phyloP scores from a whole-genome alignment of 2,329 filamentous ascomycete genomes.

The Cladophialophora chaetospira region DNA sequence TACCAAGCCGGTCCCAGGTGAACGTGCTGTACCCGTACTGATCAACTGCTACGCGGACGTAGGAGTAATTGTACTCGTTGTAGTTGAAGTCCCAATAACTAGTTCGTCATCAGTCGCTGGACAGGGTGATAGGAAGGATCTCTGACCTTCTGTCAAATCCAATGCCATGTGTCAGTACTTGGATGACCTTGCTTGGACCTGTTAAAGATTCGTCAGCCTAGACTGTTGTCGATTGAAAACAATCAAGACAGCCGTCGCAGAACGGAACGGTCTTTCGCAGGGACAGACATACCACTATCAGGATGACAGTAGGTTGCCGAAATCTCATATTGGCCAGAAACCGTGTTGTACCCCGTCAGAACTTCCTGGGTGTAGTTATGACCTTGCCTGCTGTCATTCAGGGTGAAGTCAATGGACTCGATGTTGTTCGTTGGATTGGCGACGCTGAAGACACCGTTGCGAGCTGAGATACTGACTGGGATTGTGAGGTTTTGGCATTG shows the following conservation, averaged over 20 bases:
- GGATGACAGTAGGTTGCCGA: constrained; percentile 64
- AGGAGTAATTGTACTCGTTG: neutral
- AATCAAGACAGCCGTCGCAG: no score
- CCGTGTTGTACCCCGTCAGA: constrained; percentile 44
- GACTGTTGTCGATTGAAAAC: neutral
- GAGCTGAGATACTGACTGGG: constrained; percentile 56
- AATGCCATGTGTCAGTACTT: constrained; percentile 8
- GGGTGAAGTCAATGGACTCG: constrained; percentile 59
- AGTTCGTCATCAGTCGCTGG: neutral
- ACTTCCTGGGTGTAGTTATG: constrained; percentile 50
- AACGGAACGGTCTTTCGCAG: no score
- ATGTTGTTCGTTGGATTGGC: constrained; percentile 52
- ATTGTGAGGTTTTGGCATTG: constrained; percentile 56
- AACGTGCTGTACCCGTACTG: neutral
- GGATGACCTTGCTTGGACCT: constrained; percentile 30
- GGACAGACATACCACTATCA: no score
- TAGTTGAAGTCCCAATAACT: neutral
- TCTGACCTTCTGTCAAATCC: neutral
- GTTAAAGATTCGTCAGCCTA: no score
- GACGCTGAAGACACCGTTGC: constrained; percentile 57
- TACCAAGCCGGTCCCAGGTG: neutral
- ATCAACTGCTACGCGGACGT: neutral
- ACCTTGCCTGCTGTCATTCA: constrained; percentile 49
- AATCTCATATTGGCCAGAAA: constrained; percentile 59
- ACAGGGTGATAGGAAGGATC: neutral